Evolutionary conservation across 2,329 filamentous ascomycete species (phyloP).

Genomic region (Colletotrichum liaoningense): DNA sequence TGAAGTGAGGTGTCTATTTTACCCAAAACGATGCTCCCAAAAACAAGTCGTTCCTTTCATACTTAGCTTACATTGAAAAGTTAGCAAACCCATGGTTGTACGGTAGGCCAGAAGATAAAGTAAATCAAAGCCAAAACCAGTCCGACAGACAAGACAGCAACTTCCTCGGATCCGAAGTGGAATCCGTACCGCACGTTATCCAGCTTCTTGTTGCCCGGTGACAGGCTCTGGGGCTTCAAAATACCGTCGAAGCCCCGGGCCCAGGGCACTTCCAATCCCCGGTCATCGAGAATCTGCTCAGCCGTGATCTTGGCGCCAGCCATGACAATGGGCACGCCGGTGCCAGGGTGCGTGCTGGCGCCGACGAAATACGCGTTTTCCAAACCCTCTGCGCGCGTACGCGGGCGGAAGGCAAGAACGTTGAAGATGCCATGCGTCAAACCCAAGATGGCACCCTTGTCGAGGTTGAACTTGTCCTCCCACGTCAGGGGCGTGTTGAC

Average conservation of each 20-base stretch:
- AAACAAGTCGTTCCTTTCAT: neutral
- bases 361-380: slow-evolving; percentile 76
- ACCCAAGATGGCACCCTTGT: slow-evolving; percentile 79
- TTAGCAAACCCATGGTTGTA: slow-evolving; percentile 5
- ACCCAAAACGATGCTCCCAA: neutral
- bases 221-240: slow-evolving; percentile 18
- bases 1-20: neutral
- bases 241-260: slow-evolving; percentile 19
- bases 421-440: slow-evolving; percentile 81
- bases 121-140: slow-evolving; percentile 3
- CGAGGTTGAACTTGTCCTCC: slow-evolving; percentile 77
- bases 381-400: slow-evolving; percentile 63
- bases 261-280: slow-evolving; percentile 45
- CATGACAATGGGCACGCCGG: slow-evolving; percentile 79
- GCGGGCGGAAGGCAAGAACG: slow-evolving; percentile 74
- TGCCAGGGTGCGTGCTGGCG: slow-evolving; percentile 80
- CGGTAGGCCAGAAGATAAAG: slow-evolving; percentile 6
- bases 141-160: slow-evolving; percentile 14
- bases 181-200: slow-evolving; percentile 27
- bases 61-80: neutral
- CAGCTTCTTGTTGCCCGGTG: slow-evolving; percentile 17
- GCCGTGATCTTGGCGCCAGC: slow-evolving; percentile 73
- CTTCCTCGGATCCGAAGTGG: slow-evolving; percentile 37
- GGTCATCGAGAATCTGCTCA: slow-evolving; percentile 55
- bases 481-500: slow-evolving; percentile 75